A percentile compares a stretch with the other conserved stretches of the same genome.
Conservation (phyloP, 345 rosid genomes). For the Populus pruinosa region DNA sequence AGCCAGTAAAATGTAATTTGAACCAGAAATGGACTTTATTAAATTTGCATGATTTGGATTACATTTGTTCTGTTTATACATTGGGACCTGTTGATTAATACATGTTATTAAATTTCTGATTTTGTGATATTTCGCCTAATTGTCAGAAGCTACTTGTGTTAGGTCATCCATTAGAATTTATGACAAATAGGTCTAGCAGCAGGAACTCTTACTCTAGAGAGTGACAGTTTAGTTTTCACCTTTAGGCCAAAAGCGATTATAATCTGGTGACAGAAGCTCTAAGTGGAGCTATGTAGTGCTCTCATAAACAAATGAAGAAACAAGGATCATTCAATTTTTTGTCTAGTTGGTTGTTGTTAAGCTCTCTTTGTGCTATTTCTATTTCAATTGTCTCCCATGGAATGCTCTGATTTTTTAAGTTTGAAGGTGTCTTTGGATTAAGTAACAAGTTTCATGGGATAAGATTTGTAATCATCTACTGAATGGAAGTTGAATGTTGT, state of each 20-base stretch:
- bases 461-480: background rate
- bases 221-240: background rate
- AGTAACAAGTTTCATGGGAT: background rate
- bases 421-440: background rate
- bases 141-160: background rate
- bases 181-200: background rate
- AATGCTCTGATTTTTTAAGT: background rate
- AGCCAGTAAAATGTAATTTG: no score
- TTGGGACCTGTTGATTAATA: no score
- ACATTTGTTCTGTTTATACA: background rate
- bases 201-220: background rate
- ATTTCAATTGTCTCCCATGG: background rate
- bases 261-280: background rate
- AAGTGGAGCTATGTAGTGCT: background rate
- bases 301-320: background rate
- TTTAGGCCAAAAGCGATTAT: background rate
- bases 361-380: background rate
- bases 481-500: background rate
- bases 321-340: no score
- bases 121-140: no score
- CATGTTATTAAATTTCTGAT: no score
- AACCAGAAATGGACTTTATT: background rate
- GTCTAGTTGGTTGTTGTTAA: background rate
- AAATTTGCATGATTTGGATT: background rate
- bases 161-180: background rate